Conservation (phyloP, 2,329 filamentous ascomycete species). For the Beauveria brongniartii region DNA sequence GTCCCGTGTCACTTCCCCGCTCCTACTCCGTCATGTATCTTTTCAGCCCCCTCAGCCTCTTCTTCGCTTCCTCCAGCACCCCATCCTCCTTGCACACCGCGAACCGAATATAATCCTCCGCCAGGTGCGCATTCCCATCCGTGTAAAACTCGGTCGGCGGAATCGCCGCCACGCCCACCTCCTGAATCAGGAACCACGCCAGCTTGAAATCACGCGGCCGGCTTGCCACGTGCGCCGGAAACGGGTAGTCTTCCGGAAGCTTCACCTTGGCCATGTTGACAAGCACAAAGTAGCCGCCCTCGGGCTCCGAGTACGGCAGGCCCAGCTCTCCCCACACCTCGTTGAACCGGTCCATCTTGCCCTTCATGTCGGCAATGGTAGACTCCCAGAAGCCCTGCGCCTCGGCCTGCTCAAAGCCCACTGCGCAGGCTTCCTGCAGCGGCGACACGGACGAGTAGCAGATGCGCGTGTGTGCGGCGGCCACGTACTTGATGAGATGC, state of each 20-base stretch:
- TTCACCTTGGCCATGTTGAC: conserved; percentile 87
- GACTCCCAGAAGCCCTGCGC: conserved; percentile 79
- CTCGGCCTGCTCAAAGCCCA: conserved; percentile 89
- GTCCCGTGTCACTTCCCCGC: no score
- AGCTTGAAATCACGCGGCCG: conserved; percentile 91
- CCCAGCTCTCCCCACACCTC: conserved; percentile 67
- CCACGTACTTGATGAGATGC: conserved; percentile 83
- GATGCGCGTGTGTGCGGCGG: conserved; percentile 88
- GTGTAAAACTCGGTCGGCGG: conserved; percentile 98
- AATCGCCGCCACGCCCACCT: conserved; percentile 91
- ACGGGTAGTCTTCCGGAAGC: conserved; percentile 74
- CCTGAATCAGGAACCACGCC: conserved; percentile 93
- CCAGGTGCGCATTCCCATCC: conserved; percentile 70
- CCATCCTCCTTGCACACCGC: conserved; percentile 94
- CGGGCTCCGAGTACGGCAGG: conserved; percentile 80
- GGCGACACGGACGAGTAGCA: conserved; percentile 93
- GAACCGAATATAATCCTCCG: conserved; percentile 88
- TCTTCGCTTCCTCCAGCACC: conserved; percentile 71
- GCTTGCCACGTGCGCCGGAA: conserved; percentile 79
- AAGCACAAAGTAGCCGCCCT: conserved; percentile 95
- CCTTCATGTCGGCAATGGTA: conserved; percentile 78
- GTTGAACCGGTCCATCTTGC: conserved; percentile 82
- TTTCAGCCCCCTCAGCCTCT: conserved; percentile 63
- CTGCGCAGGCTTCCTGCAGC: conserved; percentile 86
- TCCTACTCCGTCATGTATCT: conserved; percentile 49